Conservation (phyloP, 169 alveolate genomes). For the Plasmodium malariae region DNA sequence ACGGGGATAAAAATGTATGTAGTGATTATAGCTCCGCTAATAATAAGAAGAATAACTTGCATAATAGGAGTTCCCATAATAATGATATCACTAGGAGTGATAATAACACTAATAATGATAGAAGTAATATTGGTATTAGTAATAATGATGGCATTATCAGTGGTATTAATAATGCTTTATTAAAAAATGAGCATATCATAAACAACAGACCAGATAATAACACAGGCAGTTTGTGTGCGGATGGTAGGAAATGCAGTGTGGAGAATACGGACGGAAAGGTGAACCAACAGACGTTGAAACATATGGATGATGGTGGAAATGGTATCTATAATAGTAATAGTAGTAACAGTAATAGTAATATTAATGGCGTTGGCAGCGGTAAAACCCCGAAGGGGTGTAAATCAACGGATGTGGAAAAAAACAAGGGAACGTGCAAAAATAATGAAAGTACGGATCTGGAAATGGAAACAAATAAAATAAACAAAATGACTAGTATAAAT, state of each 20-base stretch:
- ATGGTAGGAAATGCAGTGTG: neutral
- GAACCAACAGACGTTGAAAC: neutral
- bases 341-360: neutral
- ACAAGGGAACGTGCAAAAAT: neutral
- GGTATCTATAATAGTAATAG: neutral
- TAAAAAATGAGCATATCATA: neutral
- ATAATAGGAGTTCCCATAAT: neutral
- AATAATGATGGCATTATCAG: neutral
- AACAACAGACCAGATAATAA: neutral
- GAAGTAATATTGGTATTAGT: neutral
- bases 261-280: neutral
- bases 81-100: neutral
- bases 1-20: conserved; percentile 15
- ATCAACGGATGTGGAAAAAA: neutral
- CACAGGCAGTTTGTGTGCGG: neutral
- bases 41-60: neutral
- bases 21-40: neutral
- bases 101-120: neutral
- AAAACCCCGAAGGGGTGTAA: neutral
- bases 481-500: conserved; percentile 3
- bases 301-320: neutral
- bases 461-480: neutral
- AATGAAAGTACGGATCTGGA: conserved; percentile 11
- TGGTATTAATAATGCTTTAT: neutral
- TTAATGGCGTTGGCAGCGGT: neutral